These are phyloP conservation scores for Backusella tuberculispora DNA, from an alignment of 192 early-diverging fungal species.

Conservation along the genomic window DNA sequence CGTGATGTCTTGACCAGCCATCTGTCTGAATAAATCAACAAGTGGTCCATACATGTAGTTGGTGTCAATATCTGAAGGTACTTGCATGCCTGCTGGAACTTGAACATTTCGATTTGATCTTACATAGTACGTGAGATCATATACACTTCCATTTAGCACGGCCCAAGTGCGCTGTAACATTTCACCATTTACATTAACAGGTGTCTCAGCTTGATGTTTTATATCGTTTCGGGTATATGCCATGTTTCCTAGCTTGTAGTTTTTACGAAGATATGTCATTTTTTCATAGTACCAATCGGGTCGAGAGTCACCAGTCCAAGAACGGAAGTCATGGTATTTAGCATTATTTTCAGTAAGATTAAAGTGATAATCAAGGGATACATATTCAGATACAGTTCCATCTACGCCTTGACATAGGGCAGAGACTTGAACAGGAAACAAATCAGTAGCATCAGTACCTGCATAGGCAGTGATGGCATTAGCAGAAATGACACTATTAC, in stretches of 20 bases:
- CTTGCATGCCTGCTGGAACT: conserved; percentile 44
- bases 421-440: conserved; percentile 80
- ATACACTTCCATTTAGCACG: conserved; percentile 72
- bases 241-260: conserved; percentile 69
- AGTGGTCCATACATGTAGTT: conserved; percentile 63
- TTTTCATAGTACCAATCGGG: conserved; percentile 74
- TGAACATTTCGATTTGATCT: conserved; percentile 48
- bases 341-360: conserved; percentile 53
- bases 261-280: conserved; percentile 60
- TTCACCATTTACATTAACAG: conserved; percentile 37
- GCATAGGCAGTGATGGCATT: conserved; percentile 61
- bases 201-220: conserved; percentile 50
- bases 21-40: conserved; percentile 66
- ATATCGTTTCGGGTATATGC: conserved; percentile 63
- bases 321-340: conserved; percentile 75
- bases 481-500: conserved; percentile 52
- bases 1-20: conserved; percentile 68
- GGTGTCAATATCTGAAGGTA: conserved; percentile 45
- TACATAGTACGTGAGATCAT: conserved; percentile 75
- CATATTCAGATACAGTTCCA: conserved; percentile 45
- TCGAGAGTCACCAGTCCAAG: conserved; percentile 60
- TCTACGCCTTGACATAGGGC: conserved; percentile 54
- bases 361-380: conserved; percentile 55
- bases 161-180: conserved; percentile 53
- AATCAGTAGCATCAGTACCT: conserved; percentile 63